phyloP scores from a whole-genome alignment of 73 alveolate genomes.

The Paramecium sexaurelia region DNA sequence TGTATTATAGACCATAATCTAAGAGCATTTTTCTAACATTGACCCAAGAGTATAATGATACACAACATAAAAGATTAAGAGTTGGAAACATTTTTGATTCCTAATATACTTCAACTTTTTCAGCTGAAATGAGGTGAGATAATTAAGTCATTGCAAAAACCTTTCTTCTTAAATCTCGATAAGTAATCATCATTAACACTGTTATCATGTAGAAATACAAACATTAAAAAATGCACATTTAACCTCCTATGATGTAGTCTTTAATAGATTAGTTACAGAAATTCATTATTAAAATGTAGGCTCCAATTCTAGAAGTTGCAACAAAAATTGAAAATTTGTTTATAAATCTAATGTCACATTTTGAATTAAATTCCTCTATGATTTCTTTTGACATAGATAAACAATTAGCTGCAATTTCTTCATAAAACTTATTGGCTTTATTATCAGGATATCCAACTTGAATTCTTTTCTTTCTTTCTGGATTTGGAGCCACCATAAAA shows the following conservation, averaged over 20 bases:
- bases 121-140: conserved; percentile 61
- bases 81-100: conserved; percentile 61
- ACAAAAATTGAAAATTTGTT: not conserved
- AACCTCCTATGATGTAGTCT: not conserved
- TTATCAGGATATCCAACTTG: not conserved
- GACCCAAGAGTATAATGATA: conserved; percentile 53
- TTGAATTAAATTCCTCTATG: not conserved
- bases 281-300: not conserved
- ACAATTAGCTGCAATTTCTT: not conserved
- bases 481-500: conserved; percentile 11
- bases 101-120: conserved; percentile 65
- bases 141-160: conserved; percentile 48
- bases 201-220: not conserved
- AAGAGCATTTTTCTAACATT: conserved; percentile 30
- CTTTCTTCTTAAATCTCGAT: conserved; percentile 51
- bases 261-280: not conserved
- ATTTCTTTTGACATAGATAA: not conserved
- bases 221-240: not conserved
- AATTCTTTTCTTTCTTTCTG: not conserved
- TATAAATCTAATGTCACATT: not conserved
- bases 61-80: conserved; percentile 23
- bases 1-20: conserved; percentile 56
- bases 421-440: not conserved
- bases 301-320: not conserved
- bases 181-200: not conserved